phyloP scores from a whole-genome alignment of 345 rosid genomes.

The Melastoma malabathricum region DNA sequence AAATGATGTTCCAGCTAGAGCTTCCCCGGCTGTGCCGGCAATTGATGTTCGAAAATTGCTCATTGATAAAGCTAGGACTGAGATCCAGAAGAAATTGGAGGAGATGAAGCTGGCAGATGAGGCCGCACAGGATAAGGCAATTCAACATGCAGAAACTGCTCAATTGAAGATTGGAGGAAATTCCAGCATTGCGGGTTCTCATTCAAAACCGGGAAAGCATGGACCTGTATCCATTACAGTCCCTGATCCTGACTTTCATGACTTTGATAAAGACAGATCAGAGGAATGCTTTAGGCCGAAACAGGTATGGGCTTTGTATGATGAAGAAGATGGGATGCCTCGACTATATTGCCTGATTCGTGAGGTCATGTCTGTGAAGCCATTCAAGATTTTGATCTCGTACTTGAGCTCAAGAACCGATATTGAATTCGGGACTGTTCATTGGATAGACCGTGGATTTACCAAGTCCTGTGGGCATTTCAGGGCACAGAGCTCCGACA shows the following conservation, averaged over 20 bases:
- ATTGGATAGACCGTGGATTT: slow-evolving; percentile 76
- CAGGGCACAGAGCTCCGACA: slow-evolving; percentile 69
- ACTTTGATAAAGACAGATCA: slow-evolving; percentile 76
- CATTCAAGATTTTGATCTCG: slow-evolving; percentile 75
- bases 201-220: slow-evolving; percentile 22
- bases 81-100: slow-evolving; percentile 53
- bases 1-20: slow-evolving; percentile 31
- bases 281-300: slow-evolving; percentile 89
- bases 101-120: slow-evolving; percentile 33
- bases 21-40: slow-evolving; percentile 42
- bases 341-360: slow-evolving; percentile 79
- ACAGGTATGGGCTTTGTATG: slow-evolving; percentile 95
- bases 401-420: slow-evolving; percentile 93
- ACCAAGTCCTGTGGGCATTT: slow-evolving; percentile 97
- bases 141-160: slow-evolving; percentile 25
- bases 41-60: slow-evolving; percentile 77
- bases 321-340: slow-evolving; percentile 98
- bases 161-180: slow-evolving; percentile 21
- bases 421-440: slow-evolving; percentile 68
- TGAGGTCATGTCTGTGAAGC: slow-evolving; percentile 65
- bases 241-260: slow-evolving; percentile 95
- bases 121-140: slow-evolving; percentile 23
- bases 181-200: slow-evolving; percentile 10
- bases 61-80: slow-evolving; percentile 61
- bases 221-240: slow-evolving; percentile 55